phyloP scores from a whole-genome alignment of 805 yeast species.

The Kodamaea restingae region DNA sequence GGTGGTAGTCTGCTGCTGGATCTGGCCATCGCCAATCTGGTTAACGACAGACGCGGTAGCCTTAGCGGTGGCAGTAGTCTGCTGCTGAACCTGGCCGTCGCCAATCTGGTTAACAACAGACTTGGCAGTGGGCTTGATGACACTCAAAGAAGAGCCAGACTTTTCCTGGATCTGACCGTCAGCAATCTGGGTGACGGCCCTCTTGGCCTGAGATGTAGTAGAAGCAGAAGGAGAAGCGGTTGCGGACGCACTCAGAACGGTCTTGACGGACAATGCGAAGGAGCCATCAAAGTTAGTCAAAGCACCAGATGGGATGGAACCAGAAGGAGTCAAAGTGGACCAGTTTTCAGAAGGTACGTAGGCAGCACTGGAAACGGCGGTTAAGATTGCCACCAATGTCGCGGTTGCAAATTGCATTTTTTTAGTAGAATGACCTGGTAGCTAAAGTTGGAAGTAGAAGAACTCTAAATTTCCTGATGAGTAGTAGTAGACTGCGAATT shows the following conservation, averaged over 20 bases:
- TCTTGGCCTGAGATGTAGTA: constrained; percentile 20
- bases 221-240: constrained; percentile 35
- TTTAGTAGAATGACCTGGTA: not conserved
- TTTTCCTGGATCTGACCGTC: constrained; percentile 37
- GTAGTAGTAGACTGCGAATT: not conserved
- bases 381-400: constrained; percentile 9
- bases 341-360: constrained; percentile 25
- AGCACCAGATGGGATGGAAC: constrained; percentile 22
- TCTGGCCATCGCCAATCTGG: constrained; percentile 33
- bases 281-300: constrained; percentile 26
- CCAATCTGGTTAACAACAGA: constrained; percentile 22
- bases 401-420: constrained; percentile 7
- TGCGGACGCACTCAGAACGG: constrained; percentile 13
- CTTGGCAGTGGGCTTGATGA: constrained; percentile 15
- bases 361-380: constrained; percentile 19
- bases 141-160: constrained; percentile 3
- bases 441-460: not conserved
- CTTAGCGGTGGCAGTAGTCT: constrained; percentile 10
- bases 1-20: constrained; percentile 13
- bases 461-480: not conserved
- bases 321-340: constrained; percentile 30
- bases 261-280: constrained; percentile 29
- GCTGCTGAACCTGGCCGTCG: constrained; percentile 32
- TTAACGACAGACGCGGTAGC: constrained; percentile 21
- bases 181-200: constrained; percentile 26